Conservation (phyloP, 2,329 filamentous ascomycete genomes). For the Cladosporium sp. region DNA sequence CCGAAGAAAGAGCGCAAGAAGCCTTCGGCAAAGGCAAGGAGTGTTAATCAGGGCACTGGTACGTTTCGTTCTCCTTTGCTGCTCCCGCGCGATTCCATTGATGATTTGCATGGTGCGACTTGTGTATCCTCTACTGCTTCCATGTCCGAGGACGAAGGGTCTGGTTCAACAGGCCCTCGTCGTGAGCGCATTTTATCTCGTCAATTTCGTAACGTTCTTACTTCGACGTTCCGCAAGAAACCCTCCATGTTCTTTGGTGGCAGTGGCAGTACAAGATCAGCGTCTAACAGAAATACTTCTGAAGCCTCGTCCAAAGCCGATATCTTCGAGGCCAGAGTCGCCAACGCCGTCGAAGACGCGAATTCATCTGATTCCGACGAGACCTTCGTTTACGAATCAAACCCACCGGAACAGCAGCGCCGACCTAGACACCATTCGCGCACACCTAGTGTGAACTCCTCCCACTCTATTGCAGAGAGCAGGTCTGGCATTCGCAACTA, state of each 20-base stretch:
- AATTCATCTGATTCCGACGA: constrained; percentile 97
- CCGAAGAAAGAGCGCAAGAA: constrained; percentile 93
- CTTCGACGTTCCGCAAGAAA: constrained; percentile 18
- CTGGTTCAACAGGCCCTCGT: constrained; percentile 2
- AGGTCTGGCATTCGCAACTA: constrained; percentile 62
- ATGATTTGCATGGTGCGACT: constrained; percentile 22
- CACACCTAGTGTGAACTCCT: constrained; percentile 89
- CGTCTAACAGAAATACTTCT: constrained; percentile 31
- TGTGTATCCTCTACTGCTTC: constrained; percentile 21
- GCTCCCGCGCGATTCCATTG: constrained; percentile 28
- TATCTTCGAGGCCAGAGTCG: constrained; percentile 96
- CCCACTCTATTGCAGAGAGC: constrained; percentile 68
- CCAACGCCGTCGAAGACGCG: constrained; percentile 91
- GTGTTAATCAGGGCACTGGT: constrained; percentile 65
- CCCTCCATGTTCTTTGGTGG: constrained; percentile 15
- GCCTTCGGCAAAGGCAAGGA: constrained; percentile 70
- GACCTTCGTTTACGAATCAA: constrained; percentile 98
- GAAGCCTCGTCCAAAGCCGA: constrained; percentile 90
- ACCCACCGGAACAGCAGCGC: constrained; percentile 67
- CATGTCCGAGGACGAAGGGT: constrained; percentile 19
- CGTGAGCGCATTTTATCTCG: constrained; percentile 4
- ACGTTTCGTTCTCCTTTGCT: constrained; percentile 36
- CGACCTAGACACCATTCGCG: constrained; percentile 84
- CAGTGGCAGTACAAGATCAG: constrained; percentile 27
- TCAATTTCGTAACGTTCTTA: constrained; percentile 19